A percentile compares a stretch with the other conserved stretches of the same genome.
Evolutionary conservation across 257 asterid species (phyloP).

Genomic region (Nicotiana knightiana): DNA sequence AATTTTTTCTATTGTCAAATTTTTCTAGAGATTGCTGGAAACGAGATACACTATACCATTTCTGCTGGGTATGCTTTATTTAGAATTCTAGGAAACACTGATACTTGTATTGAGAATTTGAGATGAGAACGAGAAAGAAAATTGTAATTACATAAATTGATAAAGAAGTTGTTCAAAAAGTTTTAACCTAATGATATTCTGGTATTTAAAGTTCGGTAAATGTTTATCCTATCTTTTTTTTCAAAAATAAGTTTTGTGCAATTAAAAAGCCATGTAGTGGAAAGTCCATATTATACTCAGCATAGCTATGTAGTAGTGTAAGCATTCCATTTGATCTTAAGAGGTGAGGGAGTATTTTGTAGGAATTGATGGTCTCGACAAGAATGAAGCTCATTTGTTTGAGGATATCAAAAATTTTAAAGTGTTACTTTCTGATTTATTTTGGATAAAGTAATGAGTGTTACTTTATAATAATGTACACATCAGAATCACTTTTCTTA

Average conservation of each 20-base stretch:
- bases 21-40: constrained; percentile 48
- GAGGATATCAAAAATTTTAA: not conserved
- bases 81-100: too few species aligned
- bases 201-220: not conserved
- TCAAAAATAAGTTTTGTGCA: not conserved
- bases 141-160: not conserved
- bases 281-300: not conserved
- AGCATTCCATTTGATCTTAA: not conserved
- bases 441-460: too few species aligned
- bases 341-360: not conserved
- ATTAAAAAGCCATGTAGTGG: not conserved
- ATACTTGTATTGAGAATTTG: not conserved
- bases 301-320: not conserved
- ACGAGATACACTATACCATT: constrained; percentile 47
- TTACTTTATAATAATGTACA: not conserved
- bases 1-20: not conserved
- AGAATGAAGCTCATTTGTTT: not conserved
- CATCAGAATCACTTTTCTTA: not conserved
- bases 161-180: not conserved
- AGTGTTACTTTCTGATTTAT: not conserved
- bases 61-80: constrained; percentile 55
- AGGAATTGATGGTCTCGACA: not conserved
- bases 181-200: not conserved
- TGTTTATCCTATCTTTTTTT: not conserved
- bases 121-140: not conserved